Evolutionary conservation across 192 early-diverging fungal genomes (phyloP), one percentile per base, ranked within the genome.

Genomic region (Spizellomyces sp.): DNA sequence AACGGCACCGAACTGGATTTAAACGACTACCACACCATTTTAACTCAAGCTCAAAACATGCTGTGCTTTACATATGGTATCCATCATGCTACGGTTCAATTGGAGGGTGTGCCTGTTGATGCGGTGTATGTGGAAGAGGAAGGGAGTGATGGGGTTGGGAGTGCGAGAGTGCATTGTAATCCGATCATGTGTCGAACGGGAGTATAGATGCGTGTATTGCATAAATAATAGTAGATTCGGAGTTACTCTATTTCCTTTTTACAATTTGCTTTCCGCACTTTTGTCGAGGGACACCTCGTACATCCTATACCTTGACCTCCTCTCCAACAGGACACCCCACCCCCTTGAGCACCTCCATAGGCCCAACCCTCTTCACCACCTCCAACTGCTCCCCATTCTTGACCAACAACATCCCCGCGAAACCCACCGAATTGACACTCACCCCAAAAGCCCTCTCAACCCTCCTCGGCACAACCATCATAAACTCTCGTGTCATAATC

Each of bases 361-460:
- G 75, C 6, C 85, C 88, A 12, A 66, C 54, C 6, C 45, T n/a
- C 14, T 78, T 62, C 43, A 88, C 57, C 10, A 80, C 42, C 15
- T 75, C 78, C 52, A 86, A 62, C 50, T 85, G 80, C 5, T 79
- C 77, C 36, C 66, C 77, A 2, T 76, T 68, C 67, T 89, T 90
- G 66, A 76, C 79, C 46, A 90, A 70, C 67, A 90, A 48, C 69
- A 87, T 72, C 0, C 89, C 89, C 7, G 87, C 87, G 77, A 86
- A 86, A n/a, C 86, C 89, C 14, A 90, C 81, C 12, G 85, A 86
- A 69, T 90, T 90, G 15, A 90, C 75, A 15, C 80, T 79, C 48
- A 90, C 73, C 70, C 78, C 70, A 56, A 66, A 42, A 21, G 46
- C 55, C 7, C 47, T 48, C 48, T 81, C 80, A 4, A 57, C 59